A percentile compares a stretch with the other conserved stretches of the same genome.
These are phyloP conservation scores for Cordyceps militaris DNA, from an alignment of 2,329 filamentous ascomycete species.

Conservation along the genomic window DNA sequence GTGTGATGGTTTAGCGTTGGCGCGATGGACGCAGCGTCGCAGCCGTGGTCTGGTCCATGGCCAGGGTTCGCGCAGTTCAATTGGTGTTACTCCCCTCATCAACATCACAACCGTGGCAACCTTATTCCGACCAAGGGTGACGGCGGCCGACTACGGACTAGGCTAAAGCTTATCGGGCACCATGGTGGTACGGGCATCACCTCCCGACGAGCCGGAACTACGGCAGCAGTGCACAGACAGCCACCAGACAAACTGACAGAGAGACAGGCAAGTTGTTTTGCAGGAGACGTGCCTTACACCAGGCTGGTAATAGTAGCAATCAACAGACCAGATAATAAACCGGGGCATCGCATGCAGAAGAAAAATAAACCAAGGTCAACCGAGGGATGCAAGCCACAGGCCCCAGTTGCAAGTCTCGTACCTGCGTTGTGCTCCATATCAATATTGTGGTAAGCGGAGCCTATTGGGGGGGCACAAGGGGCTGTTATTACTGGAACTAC, in stretches of 20 bases:
- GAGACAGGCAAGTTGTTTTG: neutral
- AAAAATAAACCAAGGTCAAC: neutral
- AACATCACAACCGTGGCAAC: neutral
- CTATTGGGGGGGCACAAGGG: neutral
- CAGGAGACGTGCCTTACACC: neutral
- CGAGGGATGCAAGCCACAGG: slow-evolving; percentile 1
- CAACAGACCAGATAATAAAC: neutral
- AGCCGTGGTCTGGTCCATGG: neutral
- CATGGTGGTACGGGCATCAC: neutral
- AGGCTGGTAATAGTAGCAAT: neutral
- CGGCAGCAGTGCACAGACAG: slow-evolving; percentile 5
- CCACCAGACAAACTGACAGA: no score
- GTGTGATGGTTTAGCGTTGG: neutral
- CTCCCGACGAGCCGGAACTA: neutral
- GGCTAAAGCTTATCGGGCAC: slow-evolving; percentile 4
- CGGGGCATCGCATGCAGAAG: neutral
- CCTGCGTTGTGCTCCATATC: slow-evolving; percentile 4
- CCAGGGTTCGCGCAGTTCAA: neutral
- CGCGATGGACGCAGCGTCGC: neutral
- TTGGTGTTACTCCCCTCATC: neutral
- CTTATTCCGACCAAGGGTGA: neutral
- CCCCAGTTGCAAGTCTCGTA: neutral
- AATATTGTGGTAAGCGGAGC: slow-evolving; percentile 8
- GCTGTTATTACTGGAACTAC: neutral
- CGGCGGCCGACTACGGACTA: neutral